These are phyloP conservation scores for Colletotrichum tamarilloi DNA, from an alignment of 2,329 filamentous ascomycete genomes.

Conservation along the genomic window DNA sequence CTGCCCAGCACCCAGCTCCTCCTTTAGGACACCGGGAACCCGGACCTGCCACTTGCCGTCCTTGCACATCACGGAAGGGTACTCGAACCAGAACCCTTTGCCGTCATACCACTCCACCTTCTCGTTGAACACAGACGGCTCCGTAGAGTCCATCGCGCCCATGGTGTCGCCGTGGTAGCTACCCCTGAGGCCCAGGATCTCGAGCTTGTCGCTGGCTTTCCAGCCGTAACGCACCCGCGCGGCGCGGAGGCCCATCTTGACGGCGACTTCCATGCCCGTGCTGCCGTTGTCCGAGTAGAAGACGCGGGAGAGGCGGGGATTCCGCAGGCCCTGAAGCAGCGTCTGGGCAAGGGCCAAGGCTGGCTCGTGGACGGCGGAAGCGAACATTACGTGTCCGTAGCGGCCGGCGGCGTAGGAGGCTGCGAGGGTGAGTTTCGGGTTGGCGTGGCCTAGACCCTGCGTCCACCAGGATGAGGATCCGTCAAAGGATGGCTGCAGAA, in stretches of 20 bases:
- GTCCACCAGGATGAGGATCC: constrained; percentile 94
- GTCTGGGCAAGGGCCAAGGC: constrained; percentile 76
- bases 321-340: constrained; percentile 69
- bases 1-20: constrained; percentile 55
- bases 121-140: constrained; percentile 81
- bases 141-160: constrained; percentile 86
- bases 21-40: constrained; percentile 60
- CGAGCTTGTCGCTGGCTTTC: constrained; percentile 67
- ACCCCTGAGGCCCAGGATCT: constrained; percentile 79
- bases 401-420: constrained; percentile 85
- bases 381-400: constrained; percentile 92
- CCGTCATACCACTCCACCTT: constrained; percentile 89
- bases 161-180: constrained; percentile 92
- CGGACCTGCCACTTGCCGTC: constrained; percentile 75
- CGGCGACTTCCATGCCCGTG: constrained; percentile 84
- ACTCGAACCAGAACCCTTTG: constrained; percentile 84
- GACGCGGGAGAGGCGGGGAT: constrained; percentile 74
- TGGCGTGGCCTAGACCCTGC: constrained; percentile 85
- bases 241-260: constrained; percentile 86
- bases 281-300: constrained; percentile 90
- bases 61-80: constrained; percentile 76
- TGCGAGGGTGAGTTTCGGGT: constrained; percentile 75
- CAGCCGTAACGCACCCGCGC: constrained; percentile 74
- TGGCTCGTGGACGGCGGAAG: constrained; percentile 81
- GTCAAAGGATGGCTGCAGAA: constrained; percentile 78